Base-by-base conservation (phyloP, 2,329 filamentous ascomycete species). In the Penicillium paneum region DNA sequence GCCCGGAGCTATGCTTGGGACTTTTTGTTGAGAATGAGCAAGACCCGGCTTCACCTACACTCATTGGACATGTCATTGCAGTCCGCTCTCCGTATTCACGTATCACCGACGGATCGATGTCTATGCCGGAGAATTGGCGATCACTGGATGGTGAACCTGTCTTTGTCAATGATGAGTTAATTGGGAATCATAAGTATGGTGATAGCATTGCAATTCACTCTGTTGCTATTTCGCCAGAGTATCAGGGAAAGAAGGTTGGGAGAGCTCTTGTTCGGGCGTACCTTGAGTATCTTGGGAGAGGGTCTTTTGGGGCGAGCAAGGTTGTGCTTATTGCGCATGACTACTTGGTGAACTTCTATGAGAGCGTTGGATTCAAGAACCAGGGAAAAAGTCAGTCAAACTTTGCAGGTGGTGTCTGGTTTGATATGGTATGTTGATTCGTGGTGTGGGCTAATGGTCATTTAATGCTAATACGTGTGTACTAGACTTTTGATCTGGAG, bases 311-410 rank as follows among this genome's bases (percentile, higher is more conserved):
- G 1, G 40, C 53, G 6, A 48, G 49, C 1, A 50, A 17, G 38
- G 15, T 55, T 21, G 43, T 59, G n/a, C 47, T 62, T 28, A 61
- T 62, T 49, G 60, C 58, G 11, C 60, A 59, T 59, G 56, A 56
- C 28, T 47, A 61, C 32, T 47, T 61, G 46, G 38, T 62, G 13
- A 28, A 35, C 5, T 61, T 62, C 41, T 62, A 60, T 52, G 58
- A 59, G 35, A 54, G 54, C 34, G 46, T 34, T 21, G 58, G 60
- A 3, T 61, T 62, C 19, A 41, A 54, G 40, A 61, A 49, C 8
- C 26, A 21, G 12, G 58, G 58, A 4, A 8, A 29, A 10, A 62
- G 60, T 35, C 17, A 43, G 29, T 59, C 56, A n/a, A 44, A 4
- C 2, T 61, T 61, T 57, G 60, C 54, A 1, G 58, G 60, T 3